A percentile compares a stretch with the other conserved stretches of the same genome.
phyloP scores from a whole-genome alignment of 805 yeast genomes.

The Spathaspora passalidarum region DNA sequence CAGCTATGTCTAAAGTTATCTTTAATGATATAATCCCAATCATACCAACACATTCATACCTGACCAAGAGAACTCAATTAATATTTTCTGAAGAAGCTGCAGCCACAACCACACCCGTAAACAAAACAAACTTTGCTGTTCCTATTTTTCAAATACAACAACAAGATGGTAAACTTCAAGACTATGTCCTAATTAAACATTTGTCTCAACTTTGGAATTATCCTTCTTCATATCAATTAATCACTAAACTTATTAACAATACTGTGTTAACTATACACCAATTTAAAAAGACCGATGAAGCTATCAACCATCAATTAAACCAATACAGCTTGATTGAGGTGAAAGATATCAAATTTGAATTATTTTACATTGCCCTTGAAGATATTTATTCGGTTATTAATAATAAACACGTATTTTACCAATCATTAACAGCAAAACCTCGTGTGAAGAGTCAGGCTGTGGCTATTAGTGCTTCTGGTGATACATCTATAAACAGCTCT shows the following conservation, averaged over 20 bases:
- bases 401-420: slow-evolving; percentile 18
- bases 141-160: slow-evolving; percentile 14
- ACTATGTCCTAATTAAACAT: slow-evolving; percentile 27
- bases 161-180: slow-evolving; percentile 6
- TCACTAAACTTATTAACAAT: slow-evolving; percentile 23
- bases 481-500: background rate
- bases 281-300: slow-evolving; percentile 15
- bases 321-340: slow-evolving; percentile 16
- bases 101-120: background rate
- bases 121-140: slow-evolving; percentile 8
- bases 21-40: background rate
- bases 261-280: slow-evolving; percentile 16
- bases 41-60: slow-evolving; percentile 1
- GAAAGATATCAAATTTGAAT: slow-evolving; percentile 14
- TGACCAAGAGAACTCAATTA: slow-evolving; percentile 2
- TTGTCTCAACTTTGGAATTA: slow-evolving; percentile 34
- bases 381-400: slow-evolving; percentile 18
- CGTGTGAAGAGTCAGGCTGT: background rate
- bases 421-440: background rate
- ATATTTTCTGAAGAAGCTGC: slow-evolving; percentile 6
- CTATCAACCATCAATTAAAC: slow-evolving; percentile 22
- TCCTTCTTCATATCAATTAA: slow-evolving; percentile 42
- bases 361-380: slow-evolving; percentile 26
- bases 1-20: background rate
- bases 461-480: background rate